Evolutionary conservation across 345 rosid genomes (phyloP).

Genomic region (Corchorus capsularis): DNA sequence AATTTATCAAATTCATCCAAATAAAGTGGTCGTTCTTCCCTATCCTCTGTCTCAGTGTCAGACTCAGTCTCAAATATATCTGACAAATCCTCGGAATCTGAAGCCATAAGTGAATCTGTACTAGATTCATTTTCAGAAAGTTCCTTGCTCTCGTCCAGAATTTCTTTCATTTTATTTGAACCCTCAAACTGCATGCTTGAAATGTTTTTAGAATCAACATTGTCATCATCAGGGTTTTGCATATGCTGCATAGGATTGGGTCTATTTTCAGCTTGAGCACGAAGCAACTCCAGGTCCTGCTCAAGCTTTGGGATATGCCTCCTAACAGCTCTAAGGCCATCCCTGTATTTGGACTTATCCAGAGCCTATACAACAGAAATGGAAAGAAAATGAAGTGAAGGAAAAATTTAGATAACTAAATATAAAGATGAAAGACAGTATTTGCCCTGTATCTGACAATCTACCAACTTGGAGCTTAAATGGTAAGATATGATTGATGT

Average conservation of each 20-base stretch:
- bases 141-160: slow-evolving; percentile 44
- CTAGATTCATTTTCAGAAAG: slow-evolving; percentile 44
- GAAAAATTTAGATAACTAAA: not conserved
- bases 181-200: slow-evolving; percentile 28
- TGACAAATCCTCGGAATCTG: slow-evolving; percentile 77
- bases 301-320: slow-evolving; percentile 80
- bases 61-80: slow-evolving; percentile 89
- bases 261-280: slow-evolving; percentile 45
- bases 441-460: not conserved
- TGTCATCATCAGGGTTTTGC: slow-evolving; percentile 20
- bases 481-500: not conserved
- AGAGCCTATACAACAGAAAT: slow-evolving; percentile 47
- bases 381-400: slow-evolving; percentile 1
- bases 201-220: slow-evolving; percentile 18
- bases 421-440: not conserved
- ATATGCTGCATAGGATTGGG: slow-evolving; percentile 26
- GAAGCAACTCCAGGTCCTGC: slow-evolving; percentile 78
- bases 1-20: slow-evolving; percentile 75
- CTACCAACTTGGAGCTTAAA: slow-evolving; percentile 2
- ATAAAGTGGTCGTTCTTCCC: slow-evolving; percentile 53
- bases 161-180: slow-evolving; percentile 54
- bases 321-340: slow-evolving; percentile 79
- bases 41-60: slow-evolving; percentile 52
- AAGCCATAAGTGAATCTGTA: slow-evolving; percentile 40
- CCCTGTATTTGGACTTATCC: slow-evolving; percentile 88